Percentiles rank a stretch among this genome's conserved stretches.
phyloP scores from a whole-genome alignment of 352 stramenopile species.

The Blastocystis sp. region DNA sequence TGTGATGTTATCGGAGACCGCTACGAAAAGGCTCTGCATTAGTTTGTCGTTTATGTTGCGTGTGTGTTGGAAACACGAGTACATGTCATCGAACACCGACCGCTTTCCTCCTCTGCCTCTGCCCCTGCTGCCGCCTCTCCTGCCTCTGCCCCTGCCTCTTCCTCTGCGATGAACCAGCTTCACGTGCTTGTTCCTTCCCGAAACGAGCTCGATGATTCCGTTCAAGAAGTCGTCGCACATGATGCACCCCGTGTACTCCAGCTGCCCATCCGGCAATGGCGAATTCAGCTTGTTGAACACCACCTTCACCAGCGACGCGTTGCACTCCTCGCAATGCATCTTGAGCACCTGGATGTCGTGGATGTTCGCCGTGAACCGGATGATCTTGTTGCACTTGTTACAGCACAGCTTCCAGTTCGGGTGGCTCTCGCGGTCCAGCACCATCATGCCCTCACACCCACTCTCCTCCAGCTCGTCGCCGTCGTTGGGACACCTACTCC shows the following conservation, averaged over 20 bases:
- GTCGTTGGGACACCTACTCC: slow-evolving; percentile 62
- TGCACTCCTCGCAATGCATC: slow-evolving; percentile 70
- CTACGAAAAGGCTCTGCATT: slow-evolving; percentile 56
- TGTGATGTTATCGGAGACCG: slow-evolving; percentile 64
- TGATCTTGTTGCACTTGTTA: slow-evolving; percentile 74
- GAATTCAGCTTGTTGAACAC: slow-evolving; percentile 75
- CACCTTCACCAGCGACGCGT: slow-evolving; percentile 72
- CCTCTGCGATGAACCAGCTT: slow-evolving; percentile 70
- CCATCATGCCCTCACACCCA: slow-evolving; percentile 73
- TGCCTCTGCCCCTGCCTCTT: slow-evolving; percentile 70
- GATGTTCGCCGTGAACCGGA: slow-evolving; percentile 73
- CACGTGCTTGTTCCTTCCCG: slow-evolving; percentile 74
- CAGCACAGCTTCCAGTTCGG: slow-evolving; percentile 76
- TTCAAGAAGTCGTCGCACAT: slow-evolving; percentile 75
- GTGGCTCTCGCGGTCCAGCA: slow-evolving; percentile 74
- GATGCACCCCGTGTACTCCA: slow-evolving; percentile 72
- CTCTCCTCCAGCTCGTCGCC: slow-evolving; percentile 12
- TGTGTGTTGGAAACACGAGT: not conserved
- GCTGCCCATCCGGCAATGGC: slow-evolving; percentile 71
- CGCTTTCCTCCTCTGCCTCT: slow-evolving; percentile 26
- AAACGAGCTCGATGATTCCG: slow-evolving; percentile 73
- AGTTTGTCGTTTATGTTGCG: slow-evolving; percentile 22
- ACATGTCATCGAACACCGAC: slow-evolving; percentile 68
- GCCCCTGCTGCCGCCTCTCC: slow-evolving; percentile 67
- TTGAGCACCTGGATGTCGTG: slow-evolving; percentile 72